Base-by-base conservation (phyloP, 208 protist species). In the Kentomonas sorsogonicus region DNA sequence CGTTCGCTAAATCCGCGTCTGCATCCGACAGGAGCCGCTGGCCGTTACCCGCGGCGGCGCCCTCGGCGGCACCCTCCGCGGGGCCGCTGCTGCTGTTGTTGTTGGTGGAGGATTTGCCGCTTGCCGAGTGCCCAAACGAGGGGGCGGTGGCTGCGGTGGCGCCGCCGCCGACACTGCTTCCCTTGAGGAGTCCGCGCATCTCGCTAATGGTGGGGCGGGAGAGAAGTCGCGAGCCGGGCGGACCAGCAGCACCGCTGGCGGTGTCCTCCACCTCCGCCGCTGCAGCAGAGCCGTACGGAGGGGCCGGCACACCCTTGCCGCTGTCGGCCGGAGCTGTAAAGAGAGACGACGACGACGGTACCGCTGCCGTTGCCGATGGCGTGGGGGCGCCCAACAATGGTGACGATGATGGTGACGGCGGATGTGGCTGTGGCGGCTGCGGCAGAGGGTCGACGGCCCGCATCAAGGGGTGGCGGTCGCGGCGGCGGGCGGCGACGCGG, bases 401-500 rank as follows among this genome's bases (percentile, higher is more conserved):
- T 25, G 27, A 15, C 16, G 33, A 46, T 56, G 5, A 50, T 1
- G 41, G 11, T 10, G 15, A 26, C 29, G 15, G 34, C 6, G 22
- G 10, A 22, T 52, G 33, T 27, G 13, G 20, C n/a, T n/a, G n/a
- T n/a, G n/a, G n/a, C n/a, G n/a, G n/a, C n/a, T n/a, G n/a, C n/a
- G n/a, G n/a, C n/a, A n/a, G n/a, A n/a, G n/a, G n/a, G n/a, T n/a
- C n/a, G n/a, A n/a, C n/a, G n/a, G n/a, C 45, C 11, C 15, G 18
- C 15, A 13, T 7, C 3, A 29, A 13, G 11, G 15, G 45, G 9
- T 33, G 22, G 20, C 45, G 27, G 45, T 33, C 27, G 18, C 45
- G n/a, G 29, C 66, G 60, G 41, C 59, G 26, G 29, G 16, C 41
- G 26, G 53, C 22, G 27, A 61, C 56, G 3, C 52, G 47, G 10